Conservation (phyloP, 164 flowering plant species). For the Euptelea pleiosperma region DNA sequence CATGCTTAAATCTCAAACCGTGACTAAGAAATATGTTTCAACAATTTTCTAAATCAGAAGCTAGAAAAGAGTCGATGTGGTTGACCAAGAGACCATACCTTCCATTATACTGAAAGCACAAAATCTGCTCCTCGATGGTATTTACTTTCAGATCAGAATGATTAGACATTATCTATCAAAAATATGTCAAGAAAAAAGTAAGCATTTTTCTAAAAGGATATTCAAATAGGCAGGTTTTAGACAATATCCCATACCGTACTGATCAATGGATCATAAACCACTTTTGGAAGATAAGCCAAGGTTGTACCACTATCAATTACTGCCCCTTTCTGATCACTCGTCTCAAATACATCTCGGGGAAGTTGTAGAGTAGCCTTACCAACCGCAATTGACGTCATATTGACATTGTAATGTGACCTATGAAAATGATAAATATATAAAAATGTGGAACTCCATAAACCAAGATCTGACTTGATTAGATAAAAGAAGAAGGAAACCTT, state of each 20-base stretch:
- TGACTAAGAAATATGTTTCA: too few relatives aligned
- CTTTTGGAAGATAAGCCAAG: conserved; percentile 73
- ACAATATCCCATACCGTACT: conserved; percentile 26
- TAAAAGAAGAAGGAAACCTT: not conserved
- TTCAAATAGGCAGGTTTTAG: not conserved
- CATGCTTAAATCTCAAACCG: too few relatives aligned
- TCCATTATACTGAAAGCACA: conserved; percentile 58
- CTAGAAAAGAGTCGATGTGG: not conserved
- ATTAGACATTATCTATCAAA: conserved; percentile 38
- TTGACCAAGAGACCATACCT: conserved; percentile 38
- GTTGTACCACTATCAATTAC: conserved; percentile 96
- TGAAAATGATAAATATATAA: conserved; percentile 32
- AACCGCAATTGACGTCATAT: conserved; percentile 68
- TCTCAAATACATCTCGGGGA: conserved; percentile 55
- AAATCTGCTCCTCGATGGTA: conserved; percentile 47
- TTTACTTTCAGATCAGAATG: conserved; percentile 51
- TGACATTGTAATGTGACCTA: conserved; percentile 86
- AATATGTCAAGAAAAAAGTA: not conserved
- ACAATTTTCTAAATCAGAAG: not conserved
- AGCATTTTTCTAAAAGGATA: conserved; percentile 1
- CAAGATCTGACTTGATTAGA: conserved; percentile 10
- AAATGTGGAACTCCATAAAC: conserved; percentile 16
- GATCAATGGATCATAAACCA: conserved; percentile 45
- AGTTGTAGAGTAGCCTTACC: conserved; percentile 57
- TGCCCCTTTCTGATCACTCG: conserved; percentile 45